A percentile compares a stretch with the other conserved stretches of the same genome.
These are phyloP conservation scores for Amanita rubescens DNA, from an alignment of 768 basidiomycete species.

Conservation along the genomic window DNA sequence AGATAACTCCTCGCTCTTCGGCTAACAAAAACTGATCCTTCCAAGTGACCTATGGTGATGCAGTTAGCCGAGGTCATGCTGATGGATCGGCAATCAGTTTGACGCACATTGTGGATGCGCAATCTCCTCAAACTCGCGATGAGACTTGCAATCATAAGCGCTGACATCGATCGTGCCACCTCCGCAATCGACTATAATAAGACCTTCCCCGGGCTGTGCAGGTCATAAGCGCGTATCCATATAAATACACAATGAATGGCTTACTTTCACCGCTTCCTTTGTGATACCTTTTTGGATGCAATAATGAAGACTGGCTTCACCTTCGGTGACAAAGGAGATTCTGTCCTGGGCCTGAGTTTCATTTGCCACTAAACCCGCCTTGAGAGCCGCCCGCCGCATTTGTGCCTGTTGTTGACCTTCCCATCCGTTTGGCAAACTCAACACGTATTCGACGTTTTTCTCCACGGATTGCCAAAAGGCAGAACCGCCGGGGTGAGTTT, in stretches of 20 bases:
- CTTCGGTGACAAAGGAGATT: conserved; percentile 45
- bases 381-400: conserved; percentile 39
- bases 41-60: conserved; percentile 33
- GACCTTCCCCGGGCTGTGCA: background rate
- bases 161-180: conserved; percentile 1
- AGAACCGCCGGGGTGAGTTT: conserved; percentile 20
- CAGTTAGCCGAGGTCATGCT: background rate
- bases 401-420: conserved; percentile 42
- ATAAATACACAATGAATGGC: background rate
- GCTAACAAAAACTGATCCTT: conserved; percentile 46
- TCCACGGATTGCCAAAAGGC: conserved; percentile 13
- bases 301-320: conserved; percentile 48
- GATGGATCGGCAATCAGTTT: background rate
- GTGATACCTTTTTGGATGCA: conserved; percentile 26
- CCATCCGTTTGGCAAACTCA: conserved; percentile 51
- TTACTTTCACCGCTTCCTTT: conserved; percentile 19
- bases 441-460: conserved; percentile 30
- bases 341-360: conserved; percentile 25
- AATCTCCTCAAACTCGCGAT: background rate
- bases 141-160: background rate
- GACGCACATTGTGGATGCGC: conserved; percentile 9
- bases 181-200: conserved; percentile 2
- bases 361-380: conserved; percentile 36
- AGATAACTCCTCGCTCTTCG: conserved; percentile 34
- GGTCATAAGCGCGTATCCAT: background rate